Conservation (phyloP, 371 early-diverging fungal genomes). For the Mortierella sp. region DNA sequence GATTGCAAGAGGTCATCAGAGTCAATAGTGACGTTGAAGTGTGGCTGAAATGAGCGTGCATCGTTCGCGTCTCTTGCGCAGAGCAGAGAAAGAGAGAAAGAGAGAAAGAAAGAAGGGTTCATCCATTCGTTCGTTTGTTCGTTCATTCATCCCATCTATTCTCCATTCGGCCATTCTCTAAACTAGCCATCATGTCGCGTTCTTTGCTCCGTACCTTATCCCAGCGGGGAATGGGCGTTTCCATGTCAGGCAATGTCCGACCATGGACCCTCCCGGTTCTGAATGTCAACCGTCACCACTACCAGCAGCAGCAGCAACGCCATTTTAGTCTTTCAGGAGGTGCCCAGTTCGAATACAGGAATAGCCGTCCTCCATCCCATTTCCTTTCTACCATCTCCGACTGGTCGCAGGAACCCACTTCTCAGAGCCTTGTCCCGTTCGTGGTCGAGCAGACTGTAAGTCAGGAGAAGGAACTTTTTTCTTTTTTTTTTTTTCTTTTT, state of each 20-base stretch:
- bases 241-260: constrained; percentile 18
- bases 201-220: constrained; percentile 18
- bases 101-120: constrained; percentile 14
- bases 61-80: not conserved
- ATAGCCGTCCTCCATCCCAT: too few relatives aligned
- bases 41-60: not conserved
- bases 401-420: constrained; percentile 47
- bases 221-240: constrained; percentile 16
- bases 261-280: constrained; percentile 13
- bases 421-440: constrained; percentile 72
- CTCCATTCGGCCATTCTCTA: too few relatives aligned
- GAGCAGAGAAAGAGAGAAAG: not conserved
- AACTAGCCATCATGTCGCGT: not conserved
- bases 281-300: constrained; percentile 5
- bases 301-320: too few relatives aligned
- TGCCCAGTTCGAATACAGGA: too few relatives aligned
- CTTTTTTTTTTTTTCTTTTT: not conserved
- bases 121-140: not conserved
- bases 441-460: constrained; percentile 80
- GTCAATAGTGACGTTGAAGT: constrained; percentile 29
- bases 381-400: constrained; percentile 25
- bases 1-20: too few relatives aligned
- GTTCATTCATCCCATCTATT: not conserved
- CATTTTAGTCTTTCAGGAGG: not conserved
- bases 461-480: not conserved